A percentile compares a stretch with the other conserved stretches of the same genome.
phyloP scores from a whole-genome alignment of 2,329 filamentous ascomycete genomes.

The Fusarium stilboides region DNA sequence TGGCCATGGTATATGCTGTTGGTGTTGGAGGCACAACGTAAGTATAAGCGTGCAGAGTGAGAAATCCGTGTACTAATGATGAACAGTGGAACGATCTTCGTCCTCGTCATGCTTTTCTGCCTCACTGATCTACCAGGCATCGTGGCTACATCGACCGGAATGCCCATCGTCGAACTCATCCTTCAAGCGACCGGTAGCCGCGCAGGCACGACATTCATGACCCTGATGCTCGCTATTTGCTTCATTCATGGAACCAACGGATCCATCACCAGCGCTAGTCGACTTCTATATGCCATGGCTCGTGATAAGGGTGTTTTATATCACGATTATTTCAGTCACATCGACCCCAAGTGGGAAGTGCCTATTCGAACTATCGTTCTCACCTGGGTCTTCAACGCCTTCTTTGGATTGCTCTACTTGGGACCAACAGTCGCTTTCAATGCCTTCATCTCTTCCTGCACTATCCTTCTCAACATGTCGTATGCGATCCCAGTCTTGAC shows the following conservation, averaged over 20 bases:
- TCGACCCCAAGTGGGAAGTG: conserved; percentile 31
- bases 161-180: conserved; percentile 64
- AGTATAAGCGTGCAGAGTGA: conserved; percentile 24
- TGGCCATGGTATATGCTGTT: conserved; percentile 62
- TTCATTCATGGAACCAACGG: conserved; percentile 64
- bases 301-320: conserved; percentile 37
- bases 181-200: conserved; percentile 59
- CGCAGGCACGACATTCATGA: conserved; percentile 58
- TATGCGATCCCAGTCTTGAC: conserved; percentile 39
- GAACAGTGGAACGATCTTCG: conserved; percentile 55
- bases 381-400: conserved; percentile 31
- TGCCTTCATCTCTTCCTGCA: conserved; percentile 41
- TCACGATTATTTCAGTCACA: conserved; percentile 34
- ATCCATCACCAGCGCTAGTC: conserved; percentile 59
- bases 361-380: conserved; percentile 33
- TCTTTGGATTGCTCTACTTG: conserved; percentile 40
- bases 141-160: conserved; percentile 57
- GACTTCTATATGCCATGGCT: conserved; percentile 58
- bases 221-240: conserved; percentile 59
- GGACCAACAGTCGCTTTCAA: conserved; percentile 41
- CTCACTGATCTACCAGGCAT: conserved; percentile 56
- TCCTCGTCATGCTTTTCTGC: conserved; percentile 61
- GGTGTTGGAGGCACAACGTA: conserved; percentile 60
- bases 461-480: conserved; percentile 41
- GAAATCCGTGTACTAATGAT: not conserved